Evolutionary conservation across 2,329 filamentous ascomycete genomes (phyloP), one percentile per base, ranked within the genome.

Genomic region (Emergomyces orientalis): DNA sequence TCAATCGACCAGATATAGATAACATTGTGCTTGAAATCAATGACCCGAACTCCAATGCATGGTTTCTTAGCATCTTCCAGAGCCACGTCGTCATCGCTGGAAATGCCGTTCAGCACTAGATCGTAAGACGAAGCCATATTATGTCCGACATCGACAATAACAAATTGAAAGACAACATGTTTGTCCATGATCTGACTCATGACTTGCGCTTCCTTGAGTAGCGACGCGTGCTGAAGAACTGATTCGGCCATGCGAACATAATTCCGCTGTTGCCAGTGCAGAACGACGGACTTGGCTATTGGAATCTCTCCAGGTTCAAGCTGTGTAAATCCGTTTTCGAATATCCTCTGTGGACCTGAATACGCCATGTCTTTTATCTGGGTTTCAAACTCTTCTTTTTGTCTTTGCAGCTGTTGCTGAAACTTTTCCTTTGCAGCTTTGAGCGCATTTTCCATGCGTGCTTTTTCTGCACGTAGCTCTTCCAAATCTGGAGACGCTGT

Each of bases 181-280:
- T 97, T 94, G 68, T 94, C 90, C 79, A 99, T 89, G 70, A 96
- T 90, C 69, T 96, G 93, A 78, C 92, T 96, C 90, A 99, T 94
- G 65, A 99, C 88, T 72, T 99, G 94, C 1, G 94, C 94, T 76
- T 99, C 94, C 74, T 99, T 99, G 63, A 99, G 76, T 34, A 87
- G 85, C 8, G 90, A 86, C 2, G 93, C 93, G 73, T 96, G 88
- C 71, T 96, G 91, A 55, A 99, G 80, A 34, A 97, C 87, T 1
- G 88, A 86, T 74, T 97, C 94, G 2, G 93, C 92, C 90, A 99
- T 96, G 62, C 88, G 87, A 63, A 99, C 91, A 70, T 93, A 97
- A 70, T 90, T 89, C 37, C 90, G 86, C 68, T 88, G 83, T 65
- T 86, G 86, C 94, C 94, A 99, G 68, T 88, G 86, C 65, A 83